These are phyloP conservation scores for Pleurotus ostreatus DNA, from an alignment of 768 basidiomycete species.

Conservation along the genomic window DNA sequence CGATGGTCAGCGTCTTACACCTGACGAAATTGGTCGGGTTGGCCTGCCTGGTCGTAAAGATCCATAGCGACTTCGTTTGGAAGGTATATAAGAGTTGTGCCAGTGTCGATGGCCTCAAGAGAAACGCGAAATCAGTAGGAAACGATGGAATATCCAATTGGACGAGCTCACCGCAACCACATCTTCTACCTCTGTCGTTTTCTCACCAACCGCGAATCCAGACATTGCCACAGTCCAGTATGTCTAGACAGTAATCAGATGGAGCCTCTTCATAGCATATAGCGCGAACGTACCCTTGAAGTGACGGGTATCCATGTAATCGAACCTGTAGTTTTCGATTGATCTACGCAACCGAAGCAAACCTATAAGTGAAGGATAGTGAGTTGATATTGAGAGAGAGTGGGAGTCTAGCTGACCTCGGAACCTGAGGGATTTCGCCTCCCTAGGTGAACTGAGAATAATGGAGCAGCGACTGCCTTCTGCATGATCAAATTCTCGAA, in stretches of 20 bases:
- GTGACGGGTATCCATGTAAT: constrained; percentile 31
- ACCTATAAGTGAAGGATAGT: constrained; percentile 15
- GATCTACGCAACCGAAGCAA: constrained; percentile 33
- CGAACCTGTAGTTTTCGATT: constrained; percentile 24
- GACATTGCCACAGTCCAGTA: constrained; percentile 59
- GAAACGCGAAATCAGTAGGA: constrained; percentile 2
- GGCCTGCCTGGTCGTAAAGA: constrained; percentile 43
- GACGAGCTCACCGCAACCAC: constrained; percentile 31
- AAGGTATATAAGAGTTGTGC: constrained; percentile 62
- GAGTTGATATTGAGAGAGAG: no score
- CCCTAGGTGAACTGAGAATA: constrained; percentile 61
- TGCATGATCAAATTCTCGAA: constrained; percentile 57
- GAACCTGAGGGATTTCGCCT: constrained; percentile 37
- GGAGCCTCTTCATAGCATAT: background rate
- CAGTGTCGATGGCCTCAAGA: constrained; percentile 60
- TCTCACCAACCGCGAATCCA: constrained; percentile 30
- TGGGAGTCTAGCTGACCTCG: constrained; percentile 29
- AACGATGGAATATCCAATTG: background rate
- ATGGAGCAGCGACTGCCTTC: constrained; percentile 34
- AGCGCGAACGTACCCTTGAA: constrained; percentile 25
- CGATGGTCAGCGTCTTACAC: background rate
- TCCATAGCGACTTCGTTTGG: constrained; percentile 35
- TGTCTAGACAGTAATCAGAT: constrained; percentile 30
- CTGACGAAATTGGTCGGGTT: no score
- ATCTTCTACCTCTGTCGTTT: constrained; percentile 16